These are phyloP conservation scores for Falciphora oryzae DNA, from an alignment of 2,329 filamentous ascomycete species.

Conservation along the genomic window DNA sequence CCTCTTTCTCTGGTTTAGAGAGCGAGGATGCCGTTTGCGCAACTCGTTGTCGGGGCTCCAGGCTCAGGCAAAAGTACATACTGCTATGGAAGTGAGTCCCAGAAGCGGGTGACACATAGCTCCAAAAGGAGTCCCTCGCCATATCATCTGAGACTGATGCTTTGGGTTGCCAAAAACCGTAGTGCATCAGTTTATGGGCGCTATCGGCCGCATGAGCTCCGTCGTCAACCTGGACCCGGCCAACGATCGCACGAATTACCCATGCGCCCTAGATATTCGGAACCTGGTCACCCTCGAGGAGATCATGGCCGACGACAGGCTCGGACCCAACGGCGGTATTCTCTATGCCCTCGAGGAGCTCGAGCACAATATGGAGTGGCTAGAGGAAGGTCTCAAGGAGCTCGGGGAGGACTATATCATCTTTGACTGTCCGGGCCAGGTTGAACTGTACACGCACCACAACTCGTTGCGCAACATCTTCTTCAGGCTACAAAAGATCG, in stretches of 20 bases:
- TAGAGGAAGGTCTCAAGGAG: constrained; percentile 73
- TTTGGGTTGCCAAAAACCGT: constrained; percentile 6
- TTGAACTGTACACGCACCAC: constrained; percentile 96
- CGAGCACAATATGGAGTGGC: constrained; percentile 89
- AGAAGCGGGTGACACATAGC: constrained; percentile 8
- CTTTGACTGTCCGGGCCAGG: constrained; percentile 95
- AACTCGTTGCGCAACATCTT: constrained; percentile 88
- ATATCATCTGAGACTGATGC: neutral
- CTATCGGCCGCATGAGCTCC: constrained; percentile 90
- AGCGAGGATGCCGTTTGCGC: constrained; percentile 52
- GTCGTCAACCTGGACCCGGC: constrained; percentile 96
- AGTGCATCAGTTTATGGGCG: constrained; percentile 96
- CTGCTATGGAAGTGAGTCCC: constrained; percentile 79
- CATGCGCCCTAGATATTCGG: constrained; percentile 84
- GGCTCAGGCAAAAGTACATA: constrained; percentile 96
- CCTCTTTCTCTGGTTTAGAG: neutral
- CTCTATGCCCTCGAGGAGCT: constrained; percentile 93
- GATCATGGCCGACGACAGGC: constrained; percentile 83
- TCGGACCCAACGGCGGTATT: constrained; percentile 89
- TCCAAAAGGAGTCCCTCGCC: neutral
- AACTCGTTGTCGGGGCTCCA: constrained; percentile 89
- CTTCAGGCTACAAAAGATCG: constrained; percentile 80
- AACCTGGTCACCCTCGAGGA: constrained; percentile 85
- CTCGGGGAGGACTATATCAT: constrained; percentile 87
- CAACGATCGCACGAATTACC: constrained; percentile 88